Evolutionary conservation across 2,329 filamentous ascomycete genomes (phyloP), one percentile per base, ranked within the genome.

Genomic region (Microdochium trichocladiopsis): DNA sequence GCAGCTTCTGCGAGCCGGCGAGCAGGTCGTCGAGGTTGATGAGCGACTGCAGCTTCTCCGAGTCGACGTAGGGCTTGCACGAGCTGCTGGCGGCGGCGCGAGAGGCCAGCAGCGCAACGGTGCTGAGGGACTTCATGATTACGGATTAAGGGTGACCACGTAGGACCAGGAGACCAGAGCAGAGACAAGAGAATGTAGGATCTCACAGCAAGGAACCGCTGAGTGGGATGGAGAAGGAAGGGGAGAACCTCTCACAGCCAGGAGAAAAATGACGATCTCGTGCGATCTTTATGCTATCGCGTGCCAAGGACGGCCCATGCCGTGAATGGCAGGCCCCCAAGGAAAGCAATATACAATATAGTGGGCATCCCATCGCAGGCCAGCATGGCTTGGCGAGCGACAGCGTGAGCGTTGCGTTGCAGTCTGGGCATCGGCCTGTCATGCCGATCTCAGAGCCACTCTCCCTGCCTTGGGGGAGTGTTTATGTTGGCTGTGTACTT

Each of bases 1-100:
- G 60, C 25, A 63, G 55, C 33, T 58, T 56, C 52, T 66, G 62
- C 22, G 60, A 61, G 41, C 63, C 64, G 14, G 59, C 52, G 24
- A 63, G 28, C 21, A 66, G 57, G 54, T 63, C 61, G 4, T 61
- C 60, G 10, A 63, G 24, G 10, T 57, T 51, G 49, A 66, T 53
- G 8, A 45, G 41, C 41, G 41, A 45, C 41, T 45, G 41, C 41
- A 45, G 41, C 41, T 21, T 45, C 12, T 45, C 18, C 16, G 41
- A 45, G 41, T 45, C 41, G 41, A 45, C 41, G 41, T 4, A 12
- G n/a, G 41, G 16, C 41, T 45, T 45, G 41, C 21, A 45, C 12
- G 41, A 45, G 16, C 16, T 18, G 41, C 41, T 45, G 41, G 41
- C 41, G 5, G 41, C 41, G 18, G 41, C 41, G 21, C 41, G 16